Evolutionary conservation across 2,329 filamentous ascomycete genomes (phyloP), one percentile per base, ranked within the genome.

Genomic region (Colletotrichum tabaci): DNA sequence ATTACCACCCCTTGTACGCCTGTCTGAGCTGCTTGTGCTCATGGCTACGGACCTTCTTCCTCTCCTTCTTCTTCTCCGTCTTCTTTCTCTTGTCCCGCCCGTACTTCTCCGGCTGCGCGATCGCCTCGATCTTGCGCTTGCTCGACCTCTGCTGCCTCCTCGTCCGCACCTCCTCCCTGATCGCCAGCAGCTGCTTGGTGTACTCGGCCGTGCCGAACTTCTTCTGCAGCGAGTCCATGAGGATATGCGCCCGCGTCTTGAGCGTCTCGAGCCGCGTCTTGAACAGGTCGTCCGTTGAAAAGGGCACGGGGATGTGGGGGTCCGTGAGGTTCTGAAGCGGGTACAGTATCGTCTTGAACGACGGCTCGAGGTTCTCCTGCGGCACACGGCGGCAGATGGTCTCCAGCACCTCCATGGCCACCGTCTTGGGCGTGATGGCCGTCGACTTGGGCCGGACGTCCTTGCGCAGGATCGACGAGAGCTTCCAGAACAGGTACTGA

Each of bases 111-210:
- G 96, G 96, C 78, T 93, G 90, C 61, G 89, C 89, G 30, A 99
- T 91, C 13, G 94, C 94, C 79, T 97, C 95, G 74, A 98, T 94
- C 82, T 94, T 94, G 77, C 96, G 89, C 89, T 99, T 99, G 74
- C 88, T 90, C 65, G 92, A 90, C 74, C 97, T 86, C 77, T 91
- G 89, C 79, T 94, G 90, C 75, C 96, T 87, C 77, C 92, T 90
- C 74, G 88, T 87, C 77, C 89, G 89, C n/a, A 96, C 91, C 18
- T 87, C 88, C 63, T 93, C 91, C 72, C 94, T 90, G 8, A 97
- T 94, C 50, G 88, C 88, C 49, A 93, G 82, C 78, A 98, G 86
- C 56, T 92, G 87, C 66, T 87, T 86, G n/a, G 95, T 91, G 82
- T 95, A 99, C 73, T 90, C 90, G 1, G 91, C 89, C 2, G 93